Percentiles rank a stretch among this genome's conserved stretches.
phyloP scores from a whole-genome alignment of 2,329 filamentous ascomycete species.

The Hypoxylon sp. region DNA sequence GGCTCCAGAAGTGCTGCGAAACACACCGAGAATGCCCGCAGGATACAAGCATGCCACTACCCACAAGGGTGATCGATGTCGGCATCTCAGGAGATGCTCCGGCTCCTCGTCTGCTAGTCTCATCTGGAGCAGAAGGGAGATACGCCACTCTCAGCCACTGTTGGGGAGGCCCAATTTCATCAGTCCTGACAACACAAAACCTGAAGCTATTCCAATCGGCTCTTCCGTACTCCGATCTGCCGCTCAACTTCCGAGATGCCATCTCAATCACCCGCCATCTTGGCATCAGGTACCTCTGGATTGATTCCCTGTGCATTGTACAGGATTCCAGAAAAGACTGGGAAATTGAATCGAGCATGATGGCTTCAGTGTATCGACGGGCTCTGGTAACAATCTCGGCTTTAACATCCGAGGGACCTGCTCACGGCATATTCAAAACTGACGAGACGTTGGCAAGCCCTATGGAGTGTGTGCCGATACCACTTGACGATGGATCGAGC shows the following conservation, averaged over 20 bases:
- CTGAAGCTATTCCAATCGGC: background rate
- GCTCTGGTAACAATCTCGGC: constrained; percentile 9
- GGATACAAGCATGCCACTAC: background rate
- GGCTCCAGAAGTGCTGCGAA: background rate
- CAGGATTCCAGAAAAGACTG: constrained; percentile 13
- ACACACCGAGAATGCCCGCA: background rate
- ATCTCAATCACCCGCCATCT: constrained; percentile 10
- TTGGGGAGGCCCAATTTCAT: constrained; percentile 21
- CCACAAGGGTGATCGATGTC: background rate
- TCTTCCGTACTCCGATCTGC: background rate
- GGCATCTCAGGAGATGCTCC: background rate
- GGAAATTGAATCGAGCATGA: constrained; percentile 5
- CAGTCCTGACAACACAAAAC: constrained; percentile 2
- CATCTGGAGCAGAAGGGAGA: background rate
- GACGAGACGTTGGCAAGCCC: too few relatives aligned
- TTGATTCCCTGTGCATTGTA: constrained; percentile 10
- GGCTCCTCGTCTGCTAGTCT: background rate
- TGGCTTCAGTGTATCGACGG: constrained; percentile 4
- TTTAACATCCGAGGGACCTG: background rate
- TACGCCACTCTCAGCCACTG: constrained; percentile 33
- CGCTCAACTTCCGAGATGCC: constrained; percentile 17
- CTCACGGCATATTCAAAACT: too few relatives aligned
- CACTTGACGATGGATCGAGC: too few relatives aligned
- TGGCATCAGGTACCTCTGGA: constrained; percentile 15
- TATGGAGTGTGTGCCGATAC: background rate